These are phyloP conservation scores for Eucalyptus pauciflora DNA, from an alignment of 345 rosid species.

Conservation along the genomic window DNA sequence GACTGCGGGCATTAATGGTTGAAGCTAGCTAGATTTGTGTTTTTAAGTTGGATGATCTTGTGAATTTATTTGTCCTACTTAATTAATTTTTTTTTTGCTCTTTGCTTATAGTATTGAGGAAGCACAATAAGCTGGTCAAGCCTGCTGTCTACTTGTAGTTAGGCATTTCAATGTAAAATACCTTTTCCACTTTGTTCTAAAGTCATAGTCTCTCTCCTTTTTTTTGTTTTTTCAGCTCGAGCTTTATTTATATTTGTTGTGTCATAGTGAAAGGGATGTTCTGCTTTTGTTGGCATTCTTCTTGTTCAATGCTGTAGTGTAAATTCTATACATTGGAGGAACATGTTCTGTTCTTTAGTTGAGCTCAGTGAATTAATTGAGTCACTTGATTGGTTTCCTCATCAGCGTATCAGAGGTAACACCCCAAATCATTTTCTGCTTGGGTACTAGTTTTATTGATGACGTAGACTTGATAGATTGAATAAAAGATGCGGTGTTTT, in stretches of 20 bases:
- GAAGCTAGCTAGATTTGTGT: too few species aligned
- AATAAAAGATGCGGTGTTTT: neutral
- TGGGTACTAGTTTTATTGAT: neutral
- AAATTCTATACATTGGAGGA: neutral
- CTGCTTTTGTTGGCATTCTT: neutral
- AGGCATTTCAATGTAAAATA: too few species aligned
- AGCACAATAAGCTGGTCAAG: too few species aligned
- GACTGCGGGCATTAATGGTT: too few species aligned
- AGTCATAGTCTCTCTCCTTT: too few species aligned
- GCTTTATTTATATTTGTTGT: neutral
- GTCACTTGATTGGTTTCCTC: neutral
- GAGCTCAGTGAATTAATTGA: neutral
- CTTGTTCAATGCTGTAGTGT: neutral
- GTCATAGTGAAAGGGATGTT: neutral
- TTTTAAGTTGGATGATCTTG: too few species aligned
- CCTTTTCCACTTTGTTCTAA: too few species aligned
- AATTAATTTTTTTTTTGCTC: too few species aligned
- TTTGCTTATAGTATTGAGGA: too few species aligned
- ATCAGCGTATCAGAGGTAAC: neutral
- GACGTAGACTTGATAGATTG: neutral
- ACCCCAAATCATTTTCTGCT: neutral
- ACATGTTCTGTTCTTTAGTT: neutral
- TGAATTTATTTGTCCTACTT: too few species aligned
- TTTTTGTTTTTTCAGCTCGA: too few species aligned
- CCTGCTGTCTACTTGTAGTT: too few species aligned